Evolutionary conservation across 2,329 filamentous ascomycete genomes (phyloP).

Genomic region (Fonsecaea erecta): DNA sequence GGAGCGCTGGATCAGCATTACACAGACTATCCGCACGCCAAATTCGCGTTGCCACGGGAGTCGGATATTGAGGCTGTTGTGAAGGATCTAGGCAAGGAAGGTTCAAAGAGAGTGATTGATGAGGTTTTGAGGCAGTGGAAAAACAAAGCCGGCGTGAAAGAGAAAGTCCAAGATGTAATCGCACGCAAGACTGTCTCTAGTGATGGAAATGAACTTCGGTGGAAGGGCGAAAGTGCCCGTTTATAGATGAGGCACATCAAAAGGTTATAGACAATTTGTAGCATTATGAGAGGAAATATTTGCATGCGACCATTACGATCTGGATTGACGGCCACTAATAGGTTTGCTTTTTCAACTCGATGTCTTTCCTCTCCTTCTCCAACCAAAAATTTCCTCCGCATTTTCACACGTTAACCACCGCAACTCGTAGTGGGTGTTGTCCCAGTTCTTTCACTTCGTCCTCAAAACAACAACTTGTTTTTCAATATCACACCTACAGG

Average conservation of each 20-base stretch:
- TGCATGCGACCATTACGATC: not conserved
- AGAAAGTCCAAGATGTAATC: conserved; percentile 72
- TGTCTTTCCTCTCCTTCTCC: not conserved
- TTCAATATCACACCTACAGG: not conserved
- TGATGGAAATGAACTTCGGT: conserved; percentile 45
- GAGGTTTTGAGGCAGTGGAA: conserved; percentile 65
- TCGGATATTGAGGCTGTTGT: conserved; percentile 53
- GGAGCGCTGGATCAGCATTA: conserved; percentile 60
- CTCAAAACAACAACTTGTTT: not conserved
- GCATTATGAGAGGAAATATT: not conserved
- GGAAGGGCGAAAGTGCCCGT: conserved; percentile 29
- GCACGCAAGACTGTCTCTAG: conserved; percentile 60
- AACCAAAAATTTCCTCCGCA: conserved; percentile 1
- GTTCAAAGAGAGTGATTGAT: conserved; percentile 63
- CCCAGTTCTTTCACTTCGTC: not conserved
- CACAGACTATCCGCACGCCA: conserved; percentile 71
- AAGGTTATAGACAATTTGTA: not conserved
- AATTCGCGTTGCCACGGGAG: conserved; percentile 76
- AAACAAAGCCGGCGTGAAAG: conserved; percentile 70
- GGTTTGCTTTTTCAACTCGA: not conserved
- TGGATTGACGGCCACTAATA: not conserved
- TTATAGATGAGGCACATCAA: conserved; percentile 3
- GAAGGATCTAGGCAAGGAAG: conserved; percentile 51
- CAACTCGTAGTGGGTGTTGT: not conserved
- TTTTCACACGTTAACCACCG: not conserved